phyloP scores from a whole-genome alignment of 2,329 filamentous ascomycete species.

The Eurotiales sp. region DNA sequence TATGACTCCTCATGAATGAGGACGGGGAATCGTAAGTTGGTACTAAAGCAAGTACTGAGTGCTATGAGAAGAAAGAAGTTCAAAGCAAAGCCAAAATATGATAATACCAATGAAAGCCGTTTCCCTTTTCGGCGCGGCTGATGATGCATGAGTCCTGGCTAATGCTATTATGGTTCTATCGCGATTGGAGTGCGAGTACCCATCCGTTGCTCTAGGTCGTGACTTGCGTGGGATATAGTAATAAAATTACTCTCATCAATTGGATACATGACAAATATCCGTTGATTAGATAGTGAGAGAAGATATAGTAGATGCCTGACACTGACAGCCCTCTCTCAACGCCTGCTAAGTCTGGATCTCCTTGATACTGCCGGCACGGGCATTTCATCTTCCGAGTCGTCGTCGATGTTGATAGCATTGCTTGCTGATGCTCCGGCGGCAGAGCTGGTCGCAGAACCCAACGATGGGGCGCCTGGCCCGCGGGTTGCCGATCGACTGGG shows the following conservation, averaged over 20 bases:
- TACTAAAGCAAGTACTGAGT: not conserved
- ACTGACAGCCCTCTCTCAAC: too few species aligned
- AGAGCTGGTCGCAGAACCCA: not conserved
- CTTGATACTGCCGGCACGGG: slow-evolving; percentile 15
- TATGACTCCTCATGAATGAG: not conserved
- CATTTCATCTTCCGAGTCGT: slow-evolving; percentile 27
- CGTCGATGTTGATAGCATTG: slow-evolving; percentile 25
- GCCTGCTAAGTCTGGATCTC: slow-evolving; percentile 20
- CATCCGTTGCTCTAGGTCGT: too few species aligned
- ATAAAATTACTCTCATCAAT: not conserved
- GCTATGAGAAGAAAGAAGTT: not conserved
- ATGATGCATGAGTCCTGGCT: not conserved
- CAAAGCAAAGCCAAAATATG: not conserved
- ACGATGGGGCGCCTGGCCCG: not conserved
- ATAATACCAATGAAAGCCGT: not conserved
- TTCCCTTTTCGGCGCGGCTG: too few species aligned
- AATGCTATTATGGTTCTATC: not conserved
- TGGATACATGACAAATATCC: not conserved
- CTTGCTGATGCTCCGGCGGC: slow-evolving; percentile 19
- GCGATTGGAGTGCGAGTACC: too few species aligned
- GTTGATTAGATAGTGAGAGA: too few species aligned
- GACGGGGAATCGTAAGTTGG: not conserved
- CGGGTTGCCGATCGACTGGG: slow-evolving; percentile 9
- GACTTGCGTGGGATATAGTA: not conserved
- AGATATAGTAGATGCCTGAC: too few species aligned